Evolutionary conservation across 805 yeast species (phyloP), one percentile per base, ranked within the genome.

Genomic region (Monosporozyma yasuniensis): DNA sequence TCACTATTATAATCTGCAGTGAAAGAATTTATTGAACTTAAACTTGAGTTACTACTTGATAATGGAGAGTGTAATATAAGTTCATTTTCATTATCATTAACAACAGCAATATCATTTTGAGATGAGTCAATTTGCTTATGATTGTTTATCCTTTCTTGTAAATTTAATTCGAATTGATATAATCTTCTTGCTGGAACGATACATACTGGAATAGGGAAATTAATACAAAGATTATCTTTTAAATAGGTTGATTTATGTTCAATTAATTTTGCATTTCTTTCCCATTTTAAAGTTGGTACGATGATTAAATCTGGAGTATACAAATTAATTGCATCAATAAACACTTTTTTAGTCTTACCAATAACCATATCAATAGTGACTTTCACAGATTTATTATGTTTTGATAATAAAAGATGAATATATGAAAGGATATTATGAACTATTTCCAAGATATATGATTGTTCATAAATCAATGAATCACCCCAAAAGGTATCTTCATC

Each of bases 241-340:
- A 64, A 42, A 8, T 38, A 30, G 9, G 50, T 58, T 6, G 65
- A 58, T 35, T 54, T 47, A 37, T 51, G 48, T 18, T 48, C 51
- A 1, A 62, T 54, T 14, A 63, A 35, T 16, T 47, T 55, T 16
- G 59, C 65, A 16, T 56, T 55, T 38, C 60, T 56, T 44, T 60
- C 58, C 61, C 62, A 58, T 44, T 54, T 59, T 14, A 60, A 49
- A 1, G 66, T 56, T 2, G 59, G 54, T 8, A 56, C 48, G 0
- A 64, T 57, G 16, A 61, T 50, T 28, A 63, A 45, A 42, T 65
- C 62, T 11, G 69, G 69, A 4, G 54, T 50, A 46, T 65, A 64
- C n/a, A 59, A 55, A 47, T 64, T 63, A 9, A 61, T 56, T 10
- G 67, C 65, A 49, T 63, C 64, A 16, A 56, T 27, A 18, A 64